phyloP scores from a whole-genome alignment of 352 stramenopile species.

The Phytophthora europaea region DNA sequence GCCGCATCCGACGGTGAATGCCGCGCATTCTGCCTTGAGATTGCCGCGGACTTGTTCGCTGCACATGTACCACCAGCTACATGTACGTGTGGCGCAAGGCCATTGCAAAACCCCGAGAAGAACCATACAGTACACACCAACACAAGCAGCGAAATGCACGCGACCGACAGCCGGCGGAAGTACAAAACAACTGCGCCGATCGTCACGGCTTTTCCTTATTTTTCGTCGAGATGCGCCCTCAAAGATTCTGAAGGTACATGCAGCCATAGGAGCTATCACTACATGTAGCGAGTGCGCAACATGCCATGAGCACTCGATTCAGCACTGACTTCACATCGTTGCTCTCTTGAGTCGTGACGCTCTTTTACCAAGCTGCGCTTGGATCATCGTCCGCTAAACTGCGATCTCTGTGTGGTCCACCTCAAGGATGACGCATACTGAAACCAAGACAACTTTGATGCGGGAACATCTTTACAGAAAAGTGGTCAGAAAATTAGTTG shows the following conservation, averaged over 20 bases:
- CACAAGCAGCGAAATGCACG: background rate
- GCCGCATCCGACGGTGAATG: background rate
- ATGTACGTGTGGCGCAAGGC: background rate
- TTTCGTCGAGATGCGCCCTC: background rate
- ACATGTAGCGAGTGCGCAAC: no score
- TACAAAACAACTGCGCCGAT: background rate
- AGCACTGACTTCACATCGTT: background rate
- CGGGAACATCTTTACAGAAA: background rate
- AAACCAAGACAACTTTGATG: conserved; percentile 1
- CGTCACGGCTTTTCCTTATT: background rate
- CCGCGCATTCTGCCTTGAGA: no score
- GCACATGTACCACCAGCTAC: no score
- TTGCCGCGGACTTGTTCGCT: no score
- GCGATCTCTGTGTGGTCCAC: background rate
- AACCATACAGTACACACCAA: background rate
- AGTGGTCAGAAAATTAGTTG: background rate
- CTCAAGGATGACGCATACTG: background rate
- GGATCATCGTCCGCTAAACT: background rate
- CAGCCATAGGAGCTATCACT: no score
- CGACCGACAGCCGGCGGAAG: background rate
- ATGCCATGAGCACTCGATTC: background rate
- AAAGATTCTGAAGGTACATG: no score
- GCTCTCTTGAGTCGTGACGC: background rate
- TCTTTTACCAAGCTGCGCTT: background rate
- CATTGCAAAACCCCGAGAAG: no score